Evolutionary conservation across 2,329 filamentous ascomycete genomes (phyloP).

Genomic region (Shiraia sp.): DNA sequence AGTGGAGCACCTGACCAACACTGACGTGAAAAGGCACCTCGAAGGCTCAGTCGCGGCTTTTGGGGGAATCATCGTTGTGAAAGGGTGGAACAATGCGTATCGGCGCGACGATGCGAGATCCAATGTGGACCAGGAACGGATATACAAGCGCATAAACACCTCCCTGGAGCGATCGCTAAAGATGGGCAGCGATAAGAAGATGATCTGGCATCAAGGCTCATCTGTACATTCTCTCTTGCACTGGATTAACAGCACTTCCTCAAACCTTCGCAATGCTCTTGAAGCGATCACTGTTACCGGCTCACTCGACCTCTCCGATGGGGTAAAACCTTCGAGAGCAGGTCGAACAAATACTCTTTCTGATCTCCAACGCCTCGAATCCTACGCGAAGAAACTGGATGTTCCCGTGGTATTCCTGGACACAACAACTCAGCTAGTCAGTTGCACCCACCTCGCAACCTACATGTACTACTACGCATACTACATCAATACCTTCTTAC

Average conservation of each 20-base stretch:
- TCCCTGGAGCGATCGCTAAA: conserved; percentile 26
- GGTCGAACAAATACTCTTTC: conserved; percentile 26
- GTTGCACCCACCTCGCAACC: conserved; percentile 19
- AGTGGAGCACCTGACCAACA: conserved; percentile 28
- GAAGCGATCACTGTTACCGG: conserved; percentile 30
- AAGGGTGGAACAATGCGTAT: conserved; percentile 27
- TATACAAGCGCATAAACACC: conserved; percentile 28
- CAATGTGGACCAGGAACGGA: conserved; percentile 17
- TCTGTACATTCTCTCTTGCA: conserved; percentile 30
- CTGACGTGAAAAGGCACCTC: conserved; percentile 27
- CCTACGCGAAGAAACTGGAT: conserved; percentile 25
- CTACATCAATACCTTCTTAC: conserved; percentile 37
- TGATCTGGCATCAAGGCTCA: conserved; percentile 41
- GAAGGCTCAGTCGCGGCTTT: conserved; percentile 28
- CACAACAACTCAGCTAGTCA: conserved; percentile 24
- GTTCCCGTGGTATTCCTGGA: conserved; percentile 38
- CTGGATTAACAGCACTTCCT: conserved; percentile 34
- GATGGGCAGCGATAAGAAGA: conserved; percentile 14
- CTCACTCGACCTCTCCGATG: conserved; percentile 19
- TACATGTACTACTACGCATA: conserved; percentile 40
- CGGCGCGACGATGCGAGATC: conserved; percentile 9
- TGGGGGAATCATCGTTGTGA: conserved; percentile 32
- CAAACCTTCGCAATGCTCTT: conserved; percentile 24
- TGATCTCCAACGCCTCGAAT: conserved; percentile 27
- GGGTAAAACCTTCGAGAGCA: conserved; percentile 23